These are phyloP conservation scores for Laguncularia racemosa DNA, from an alignment of 345 rosid species.

Conservation along the genomic window DNA sequence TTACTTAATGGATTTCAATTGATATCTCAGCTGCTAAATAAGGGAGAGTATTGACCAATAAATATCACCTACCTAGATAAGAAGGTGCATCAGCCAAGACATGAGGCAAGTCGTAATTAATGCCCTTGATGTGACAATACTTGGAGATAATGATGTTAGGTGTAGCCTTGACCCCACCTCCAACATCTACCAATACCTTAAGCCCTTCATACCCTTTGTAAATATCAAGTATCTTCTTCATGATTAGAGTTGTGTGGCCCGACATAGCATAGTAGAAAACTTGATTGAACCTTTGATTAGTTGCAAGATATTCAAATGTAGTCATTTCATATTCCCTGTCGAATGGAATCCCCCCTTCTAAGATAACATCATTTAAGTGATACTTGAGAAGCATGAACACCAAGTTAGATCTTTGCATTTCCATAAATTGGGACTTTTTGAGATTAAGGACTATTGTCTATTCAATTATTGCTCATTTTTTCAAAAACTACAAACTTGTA, in stretches of 20 bases:
- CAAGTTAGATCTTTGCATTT: too few relatives aligned
- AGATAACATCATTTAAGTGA: constrained; percentile 20
- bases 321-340: constrained; percentile 14
- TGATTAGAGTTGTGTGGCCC: constrained; percentile 11
- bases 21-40: too few relatives aligned
- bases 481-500: too few relatives aligned
- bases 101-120: constrained; percentile 26
- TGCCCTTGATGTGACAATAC: constrained; percentile 17
- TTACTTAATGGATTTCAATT: too few relatives aligned
- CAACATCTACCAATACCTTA: constrained; percentile 23
- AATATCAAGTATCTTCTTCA: constrained; percentile 16
- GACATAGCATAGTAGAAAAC: constrained; percentile 19
- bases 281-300: constrained; percentile 21
- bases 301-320: constrained; percentile 16
- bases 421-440: too few relatives aligned
- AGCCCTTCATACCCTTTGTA: constrained; percentile 20
- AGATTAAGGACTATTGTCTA: too few relatives aligned
- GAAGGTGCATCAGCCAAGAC: constrained; percentile 20
- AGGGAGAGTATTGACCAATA: too few relatives aligned
- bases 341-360: constrained; percentile 27
- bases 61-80: constrained; percentile 12
- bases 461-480: too few relatives aligned
- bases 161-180: constrained; percentile 21
- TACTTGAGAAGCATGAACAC: constrained; percentile 5
- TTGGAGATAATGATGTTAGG: constrained; percentile 13